phyloP scores from a whole-genome alignment of 2,329 filamentous ascomycete genomes.

The Colletotrichum siamense region DNA sequence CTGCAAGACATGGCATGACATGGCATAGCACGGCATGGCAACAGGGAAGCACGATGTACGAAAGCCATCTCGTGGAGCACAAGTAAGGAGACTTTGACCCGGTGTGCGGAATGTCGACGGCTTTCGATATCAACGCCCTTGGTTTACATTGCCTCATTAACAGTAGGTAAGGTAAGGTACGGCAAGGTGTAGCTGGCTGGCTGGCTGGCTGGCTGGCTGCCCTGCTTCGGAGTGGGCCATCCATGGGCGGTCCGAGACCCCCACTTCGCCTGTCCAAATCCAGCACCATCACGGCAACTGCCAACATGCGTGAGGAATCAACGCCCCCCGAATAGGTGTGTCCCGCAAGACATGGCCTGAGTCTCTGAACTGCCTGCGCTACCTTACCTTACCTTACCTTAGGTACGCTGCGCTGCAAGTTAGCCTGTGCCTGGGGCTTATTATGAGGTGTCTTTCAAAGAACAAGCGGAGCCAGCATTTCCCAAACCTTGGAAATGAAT shows the following conservation, averaged over 20 bases:
- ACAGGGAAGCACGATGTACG: background rate
- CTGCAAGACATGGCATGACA: background rate
- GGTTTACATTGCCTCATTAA: too few relatives aligned
- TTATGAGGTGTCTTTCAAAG: background rate
- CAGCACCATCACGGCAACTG: background rate
- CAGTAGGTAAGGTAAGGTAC: too few relatives aligned
- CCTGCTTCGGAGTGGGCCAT: background rate
- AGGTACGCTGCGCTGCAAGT: background rate
- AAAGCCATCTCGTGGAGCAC: background rate
- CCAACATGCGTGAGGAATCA: background rate
- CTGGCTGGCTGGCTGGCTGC: background rate
- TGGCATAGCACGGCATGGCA: background rate
- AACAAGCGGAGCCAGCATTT: background rate
- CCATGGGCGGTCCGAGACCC: background rate
- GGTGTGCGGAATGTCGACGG: background rate
- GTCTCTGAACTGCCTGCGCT: background rate
- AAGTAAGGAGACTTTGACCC: background rate
- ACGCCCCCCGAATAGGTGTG: background rate
- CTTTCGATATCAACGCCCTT: background rate
- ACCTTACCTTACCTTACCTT: background rate
- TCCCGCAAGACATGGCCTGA: background rate
- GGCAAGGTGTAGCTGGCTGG: background rate
- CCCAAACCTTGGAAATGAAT: background rate
- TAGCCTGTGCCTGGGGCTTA: background rate
- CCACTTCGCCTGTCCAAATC: background rate